Conservation (phyloP, 768 basidiomycete species). For the Peribolospora baueri region DNA sequence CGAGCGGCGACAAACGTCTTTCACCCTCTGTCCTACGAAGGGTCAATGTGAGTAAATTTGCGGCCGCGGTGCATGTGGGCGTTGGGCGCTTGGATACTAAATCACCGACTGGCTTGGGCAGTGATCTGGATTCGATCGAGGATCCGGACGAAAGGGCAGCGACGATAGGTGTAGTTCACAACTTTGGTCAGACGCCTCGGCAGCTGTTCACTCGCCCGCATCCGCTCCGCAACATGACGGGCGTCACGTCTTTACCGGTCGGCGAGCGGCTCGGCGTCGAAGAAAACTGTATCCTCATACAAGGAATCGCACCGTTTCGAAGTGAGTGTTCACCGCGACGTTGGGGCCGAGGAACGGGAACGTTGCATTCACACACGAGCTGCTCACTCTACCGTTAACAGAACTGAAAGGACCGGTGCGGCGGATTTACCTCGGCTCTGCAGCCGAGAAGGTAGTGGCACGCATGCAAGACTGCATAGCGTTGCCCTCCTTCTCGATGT, state of each 20-base stretch:
- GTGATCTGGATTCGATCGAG: slow-evolving; percentile 57
- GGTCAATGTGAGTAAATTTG: slow-evolving; percentile 31
- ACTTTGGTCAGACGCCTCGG: slow-evolving; percentile 80
- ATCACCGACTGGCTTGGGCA: slow-evolving; percentile 12
- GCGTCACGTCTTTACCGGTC: too few species aligned
- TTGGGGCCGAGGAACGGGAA: too few species aligned
- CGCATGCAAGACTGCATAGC: too few species aligned
- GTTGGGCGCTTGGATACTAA: background rate
- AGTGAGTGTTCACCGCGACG: too few species aligned
- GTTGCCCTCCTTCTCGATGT: too few species aligned
- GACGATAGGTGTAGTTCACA: slow-evolving; percentile 83
- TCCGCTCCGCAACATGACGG: slow-evolving; percentile 28
- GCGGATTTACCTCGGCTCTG: too few species aligned
- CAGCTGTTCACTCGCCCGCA: slow-evolving; percentile 59
- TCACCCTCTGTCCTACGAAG: slow-evolving; percentile 82
- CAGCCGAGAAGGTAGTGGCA: too few species aligned
- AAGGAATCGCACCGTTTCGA: background rate
- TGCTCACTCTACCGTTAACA: too few species aligned
- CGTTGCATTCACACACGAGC: too few species aligned
- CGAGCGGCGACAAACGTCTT: slow-evolving; percentile 54
- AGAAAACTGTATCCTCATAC: background rate
- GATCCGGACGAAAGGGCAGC: slow-evolving; percentile 75
- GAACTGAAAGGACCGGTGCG: too few species aligned
- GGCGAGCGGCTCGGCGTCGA: background rate
- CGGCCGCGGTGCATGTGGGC: slow-evolving; percentile 22